Base-by-base conservation (phyloP, 495 filamentous ascomycete genomes). In the Xanthoparmelia taractica region DNA sequence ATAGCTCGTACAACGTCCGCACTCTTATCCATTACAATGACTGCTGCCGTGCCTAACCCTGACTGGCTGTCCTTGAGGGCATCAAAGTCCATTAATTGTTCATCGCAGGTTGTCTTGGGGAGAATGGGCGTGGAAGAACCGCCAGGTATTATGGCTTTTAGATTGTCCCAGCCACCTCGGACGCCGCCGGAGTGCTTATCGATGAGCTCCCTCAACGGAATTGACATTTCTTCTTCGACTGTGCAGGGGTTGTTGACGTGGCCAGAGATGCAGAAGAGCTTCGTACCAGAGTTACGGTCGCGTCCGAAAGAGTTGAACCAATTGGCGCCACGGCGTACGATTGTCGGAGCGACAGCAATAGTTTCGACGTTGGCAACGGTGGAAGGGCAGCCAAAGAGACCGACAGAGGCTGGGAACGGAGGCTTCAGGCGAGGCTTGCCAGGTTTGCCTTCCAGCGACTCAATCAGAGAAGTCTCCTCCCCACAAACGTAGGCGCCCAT, bases 301-400 rank as follows among this genome's bases (percentile, higher is more conserved):
- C 94, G 91, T 40, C 94, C 94, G 72, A 97, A 96, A 20, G 78
- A 78, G 58, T 87, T 88, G 76, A 98, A 98, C 94, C 94, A 98
- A 76, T 69, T 88, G 57, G 85, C 87, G 66, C 94, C 94, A 71
- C 94, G 86, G 65, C 94, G 88, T 79, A 91, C 90, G 73, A 98
- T 98, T 45, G 94, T 97, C 8, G 94, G 94, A 37, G 91, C 90
- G 15, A 98, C 94, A 59, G 94, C 91, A 63, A 98, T 75, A 43
- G 94, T 98, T 79, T 98, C 94, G 71, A 98, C 94, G 72, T 98
- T 98, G 71, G 94, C 91, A 62, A 98, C 94, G 41, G 94, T 98
- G 59, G 90, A 93, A 54, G 94, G 94, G 81, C 94, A 98, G 68
- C 94, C 94, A 75, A 97, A 98, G 23, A 98, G 82, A 77, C 94